These are phyloP conservation scores for Vaccinium macrocarpon DNA, from an alignment of 148 eudicot genomes.

Conservation along the genomic window DNA sequence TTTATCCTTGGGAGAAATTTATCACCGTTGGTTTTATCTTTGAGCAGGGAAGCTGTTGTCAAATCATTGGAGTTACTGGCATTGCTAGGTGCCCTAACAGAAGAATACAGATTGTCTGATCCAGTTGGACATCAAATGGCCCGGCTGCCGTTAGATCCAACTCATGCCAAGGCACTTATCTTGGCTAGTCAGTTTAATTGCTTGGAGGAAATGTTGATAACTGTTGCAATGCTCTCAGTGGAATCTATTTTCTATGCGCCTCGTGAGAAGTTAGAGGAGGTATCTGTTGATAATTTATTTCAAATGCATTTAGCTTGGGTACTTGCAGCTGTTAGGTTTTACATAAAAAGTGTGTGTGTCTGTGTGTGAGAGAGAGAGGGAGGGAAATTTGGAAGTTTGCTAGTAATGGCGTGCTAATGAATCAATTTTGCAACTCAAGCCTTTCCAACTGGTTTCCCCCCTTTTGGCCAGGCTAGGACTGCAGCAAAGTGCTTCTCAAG, in stretches of 20 bases:
- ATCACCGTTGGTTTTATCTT: not conserved
- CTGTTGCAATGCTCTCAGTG: slow-evolving; percentile 91
- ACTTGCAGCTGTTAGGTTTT: not conserved
- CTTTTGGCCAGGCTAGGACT: slow-evolving; percentile 51
- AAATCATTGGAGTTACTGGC: slow-evolving; percentile 71
- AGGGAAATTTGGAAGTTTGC: not conserved
- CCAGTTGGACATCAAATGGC: slow-evolving; percentile 94
- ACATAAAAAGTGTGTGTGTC: not conserved
- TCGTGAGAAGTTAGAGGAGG: slow-evolving; percentile 92
- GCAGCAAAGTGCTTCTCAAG: slow-evolving; percentile 74
- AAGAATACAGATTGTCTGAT: slow-evolving; percentile 75
- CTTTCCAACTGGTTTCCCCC: not conserved
- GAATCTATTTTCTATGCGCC: slow-evolving; percentile 86
- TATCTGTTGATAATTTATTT: slow-evolving; percentile 24
- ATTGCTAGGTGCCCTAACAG: slow-evolving; percentile 87
- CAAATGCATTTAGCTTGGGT: not conserved
- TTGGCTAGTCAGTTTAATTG: slow-evolving; percentile 77
- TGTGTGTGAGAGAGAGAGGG: not conserved
- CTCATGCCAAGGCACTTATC: slow-evolving; percentile 77
- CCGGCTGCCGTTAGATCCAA: slow-evolving; percentile 81
- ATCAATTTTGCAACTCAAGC: not conserved
- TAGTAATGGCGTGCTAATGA: no score
- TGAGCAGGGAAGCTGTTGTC: slow-evolving; percentile 65
- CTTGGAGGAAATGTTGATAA: slow-evolving; percentile 91
- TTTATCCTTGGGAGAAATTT: not conserved